Conservation (phyloP, 2,329 filamentous ascomycete species). For the Fusarium pseudonygamai region DNA sequence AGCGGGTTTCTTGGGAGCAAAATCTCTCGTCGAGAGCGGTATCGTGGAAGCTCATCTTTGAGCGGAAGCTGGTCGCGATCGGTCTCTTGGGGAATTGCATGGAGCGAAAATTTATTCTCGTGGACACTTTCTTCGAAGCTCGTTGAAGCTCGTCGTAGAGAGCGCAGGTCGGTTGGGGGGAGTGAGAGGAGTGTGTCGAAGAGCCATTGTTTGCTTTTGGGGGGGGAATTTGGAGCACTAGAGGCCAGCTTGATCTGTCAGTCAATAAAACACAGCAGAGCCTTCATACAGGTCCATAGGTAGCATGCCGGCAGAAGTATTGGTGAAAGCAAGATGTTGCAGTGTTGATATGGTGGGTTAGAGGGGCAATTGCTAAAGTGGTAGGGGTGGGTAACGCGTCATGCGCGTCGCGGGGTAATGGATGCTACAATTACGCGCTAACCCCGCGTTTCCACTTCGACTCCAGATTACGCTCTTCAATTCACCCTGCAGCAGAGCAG, state of each 20-base stretch:
- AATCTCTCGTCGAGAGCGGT: neutral
- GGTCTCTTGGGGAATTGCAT: too few species aligned
- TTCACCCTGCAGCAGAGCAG: neutral
- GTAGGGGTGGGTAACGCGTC: neutral
- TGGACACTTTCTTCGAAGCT: neutral
- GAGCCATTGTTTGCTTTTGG: neutral
- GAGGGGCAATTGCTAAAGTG: neutral
- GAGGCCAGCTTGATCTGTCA: neutral
- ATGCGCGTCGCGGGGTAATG: neutral
- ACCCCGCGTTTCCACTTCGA: neutral
- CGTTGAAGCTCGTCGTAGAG: neutral
- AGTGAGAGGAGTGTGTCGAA: fast-evolving
- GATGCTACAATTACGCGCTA: neutral
- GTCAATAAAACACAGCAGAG: neutral
- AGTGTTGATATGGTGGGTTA: neutral
- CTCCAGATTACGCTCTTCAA: neutral
- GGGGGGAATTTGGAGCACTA: neutral
- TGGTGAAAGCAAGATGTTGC: neutral
- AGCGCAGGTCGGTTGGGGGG: neutral
- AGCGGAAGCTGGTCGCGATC: neutral
- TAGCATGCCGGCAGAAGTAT: neutral
- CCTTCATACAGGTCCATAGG: fast-evolving
- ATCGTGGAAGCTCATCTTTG: neutral
- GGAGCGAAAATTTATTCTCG: neutral
- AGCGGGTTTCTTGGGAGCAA: neutral